phyloP scores from a whole-genome alignment of 73 alveolate species.

The Paramecium sonneborni region DNA sequence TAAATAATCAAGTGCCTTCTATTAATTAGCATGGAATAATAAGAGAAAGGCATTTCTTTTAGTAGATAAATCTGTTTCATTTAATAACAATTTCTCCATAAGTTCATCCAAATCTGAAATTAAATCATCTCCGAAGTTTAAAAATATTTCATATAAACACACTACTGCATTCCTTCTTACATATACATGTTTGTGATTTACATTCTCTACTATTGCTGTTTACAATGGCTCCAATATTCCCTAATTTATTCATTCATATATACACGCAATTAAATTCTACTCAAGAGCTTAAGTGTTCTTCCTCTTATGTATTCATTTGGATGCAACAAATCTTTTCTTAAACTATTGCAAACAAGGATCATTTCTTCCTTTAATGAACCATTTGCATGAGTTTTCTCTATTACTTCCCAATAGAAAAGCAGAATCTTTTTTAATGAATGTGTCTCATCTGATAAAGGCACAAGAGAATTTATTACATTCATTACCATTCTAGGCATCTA shows the following conservation, averaged over 20 bases:
- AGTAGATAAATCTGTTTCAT: constrained; percentile 96
- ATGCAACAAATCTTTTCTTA: constrained; percentile 93
- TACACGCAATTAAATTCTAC: constrained; percentile 83
- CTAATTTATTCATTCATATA: neutral
- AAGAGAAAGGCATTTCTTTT: constrained; percentile 96
- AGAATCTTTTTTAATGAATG: constrained; percentile 91
- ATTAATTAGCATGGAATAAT: constrained; percentile 77
- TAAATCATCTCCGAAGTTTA: constrained; percentile 90
- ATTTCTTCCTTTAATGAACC: constrained; percentile 97
- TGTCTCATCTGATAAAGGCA: constrained; percentile 83
- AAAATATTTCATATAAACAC: constrained; percentile 88
- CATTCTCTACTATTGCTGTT: constrained; percentile 90
- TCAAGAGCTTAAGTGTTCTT: constrained; percentile 91
- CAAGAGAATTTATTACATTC: constrained; percentile 86
- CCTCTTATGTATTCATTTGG: constrained; percentile 98
- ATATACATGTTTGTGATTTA: constrained; percentile 93
- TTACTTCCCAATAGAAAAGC: constrained; percentile 97
- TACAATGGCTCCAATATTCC: constrained; percentile 90
- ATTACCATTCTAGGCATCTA: constrained; percentile 90
- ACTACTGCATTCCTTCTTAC: constrained; percentile 97
- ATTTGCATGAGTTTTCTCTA: constrained; percentile 93
- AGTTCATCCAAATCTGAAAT: constrained; percentile 91
- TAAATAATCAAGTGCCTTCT: constrained; percentile 81
- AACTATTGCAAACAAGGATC: constrained; percentile 95
- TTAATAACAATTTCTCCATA: constrained; percentile 82